phyloP scores from a whole-genome alignment of 2,329 filamentous ascomycete genomes.

The Nemania sp. region DNA sequence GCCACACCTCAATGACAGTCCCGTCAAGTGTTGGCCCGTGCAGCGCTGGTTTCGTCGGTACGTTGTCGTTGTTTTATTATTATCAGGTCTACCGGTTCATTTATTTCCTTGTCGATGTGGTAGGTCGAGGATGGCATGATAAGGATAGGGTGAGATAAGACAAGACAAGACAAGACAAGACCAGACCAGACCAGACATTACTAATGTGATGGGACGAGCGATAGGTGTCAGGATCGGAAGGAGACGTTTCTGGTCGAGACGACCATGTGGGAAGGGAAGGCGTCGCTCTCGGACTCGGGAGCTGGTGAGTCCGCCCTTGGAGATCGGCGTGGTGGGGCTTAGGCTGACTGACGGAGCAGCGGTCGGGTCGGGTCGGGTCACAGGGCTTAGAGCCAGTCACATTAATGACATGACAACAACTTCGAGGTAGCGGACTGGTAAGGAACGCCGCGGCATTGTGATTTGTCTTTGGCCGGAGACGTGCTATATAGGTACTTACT shows the following conservation, averaged over 20 bases:
- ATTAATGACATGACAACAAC: too few relatives aligned
- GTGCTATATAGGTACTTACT: too few relatives aligned
- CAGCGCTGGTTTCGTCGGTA: conserved; percentile 65
- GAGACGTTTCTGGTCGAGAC: conserved; percentile 66
- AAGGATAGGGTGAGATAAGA: too few relatives aligned
- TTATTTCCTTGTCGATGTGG: background rate
- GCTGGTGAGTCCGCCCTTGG: conserved; percentile 16
- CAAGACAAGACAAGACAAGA: too few relatives aligned
- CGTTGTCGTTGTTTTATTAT: conserved; percentile 33
- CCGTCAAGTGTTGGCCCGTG: conserved; percentile 60
- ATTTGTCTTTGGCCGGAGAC: background rate
- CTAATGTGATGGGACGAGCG: conserved; percentile 9
- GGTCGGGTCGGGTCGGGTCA: background rate
- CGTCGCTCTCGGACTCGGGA: conserved; percentile 3
- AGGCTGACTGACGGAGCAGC: too few relatives aligned
- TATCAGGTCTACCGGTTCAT: background rate
- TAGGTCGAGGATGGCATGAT: too few relatives aligned
- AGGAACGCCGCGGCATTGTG: too few relatives aligned
- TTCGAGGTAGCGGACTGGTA: too few relatives aligned
- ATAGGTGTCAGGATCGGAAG: conserved; percentile 62
- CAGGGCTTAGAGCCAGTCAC: background rate
- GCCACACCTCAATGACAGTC: conserved; percentile 50
- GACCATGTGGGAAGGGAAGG: conserved; percentile 61
- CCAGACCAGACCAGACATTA: too few relatives aligned
- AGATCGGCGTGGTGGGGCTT: conserved; percentile 19